Base-by-base conservation (phyloP, 1,139 yeast genomes). In the Nakaseomyces bracarensis region DNA sequence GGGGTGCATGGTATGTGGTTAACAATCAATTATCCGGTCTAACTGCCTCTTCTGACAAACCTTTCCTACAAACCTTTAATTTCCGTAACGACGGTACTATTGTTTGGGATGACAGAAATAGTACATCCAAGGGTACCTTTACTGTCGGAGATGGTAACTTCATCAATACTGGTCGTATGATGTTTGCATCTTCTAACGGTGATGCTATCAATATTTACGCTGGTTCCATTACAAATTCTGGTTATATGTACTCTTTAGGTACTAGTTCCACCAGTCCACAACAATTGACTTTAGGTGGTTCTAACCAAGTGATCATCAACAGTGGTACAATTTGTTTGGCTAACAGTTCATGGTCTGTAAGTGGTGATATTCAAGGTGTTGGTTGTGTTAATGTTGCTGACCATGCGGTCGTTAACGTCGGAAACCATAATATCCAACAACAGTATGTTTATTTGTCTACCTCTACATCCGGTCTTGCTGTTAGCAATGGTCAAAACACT, bases 301-400 rank as follows among this genome's bases (percentile, higher is more conserved):
- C 9, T 18, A 23, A 4, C n/a, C 21, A 23, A 4, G 10, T 4
- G 8, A 15, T 22, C 21, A 9, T 4, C 29, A 35, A 35, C 29
- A 23, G 22, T 22, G 38, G 38, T 25, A 35, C 38, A 4, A 23
- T 35, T 16, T 35, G 38, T 35, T 10, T 35, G n/a, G 38, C 28
- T 9, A 35, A 35, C 22, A 16, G 14, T 9, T 13, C 28, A 4
- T 35, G 28, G 29, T 9, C 6, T 10, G 13, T 35, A 23, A 15
- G 6, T 5, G 22, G 25, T 11, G 20, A 13, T 35, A n/a, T 35
- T 6, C 20, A 23, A 3, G 38, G 38, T 35, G 22, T 22, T n/a
- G 38, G 38, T 23, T 35, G 38, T 35, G n/a, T 25, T n/a, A 11
- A 2, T 25, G 22, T 35, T 16, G 29, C 13, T 10, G 22, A 22